These are phyloP conservation scores for Chlorella sorokiniana DNA, from an alignment of 139 green algal genomes.

Conservation along the genomic window DNA sequence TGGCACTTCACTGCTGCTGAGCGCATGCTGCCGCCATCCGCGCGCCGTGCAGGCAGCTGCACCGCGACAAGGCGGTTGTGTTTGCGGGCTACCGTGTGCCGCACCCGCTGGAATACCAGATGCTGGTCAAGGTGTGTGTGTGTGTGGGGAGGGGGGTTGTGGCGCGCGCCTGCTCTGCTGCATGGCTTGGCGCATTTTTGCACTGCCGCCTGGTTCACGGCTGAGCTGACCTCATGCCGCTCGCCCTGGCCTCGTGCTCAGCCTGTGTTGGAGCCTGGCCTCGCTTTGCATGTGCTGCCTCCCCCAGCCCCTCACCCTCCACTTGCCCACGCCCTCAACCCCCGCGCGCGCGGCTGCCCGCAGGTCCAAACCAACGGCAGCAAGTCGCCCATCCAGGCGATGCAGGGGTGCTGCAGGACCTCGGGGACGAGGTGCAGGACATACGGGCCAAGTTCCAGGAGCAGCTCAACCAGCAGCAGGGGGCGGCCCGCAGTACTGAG, in stretches of 20 bases:
- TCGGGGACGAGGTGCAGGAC: slow-evolving; percentile 49
- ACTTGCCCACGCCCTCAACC: neutral
- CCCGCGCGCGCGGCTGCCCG: neutral
- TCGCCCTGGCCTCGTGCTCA: no score
- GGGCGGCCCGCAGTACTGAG: neutral
- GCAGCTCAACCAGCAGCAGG: neutral
- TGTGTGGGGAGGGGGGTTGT: neutral
- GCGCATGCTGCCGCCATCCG: neutral
- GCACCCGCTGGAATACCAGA: slow-evolving; percentile 88
- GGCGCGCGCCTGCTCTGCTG: no score
- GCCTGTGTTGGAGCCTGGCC: no score
- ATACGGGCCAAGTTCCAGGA: slow-evolving; percentile 33
- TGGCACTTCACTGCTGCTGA: neutral
- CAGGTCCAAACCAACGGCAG: slow-evolving; percentile 67
- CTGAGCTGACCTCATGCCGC: no score
- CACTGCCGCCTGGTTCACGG: no score
- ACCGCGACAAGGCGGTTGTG: slow-evolving; percentile 71
- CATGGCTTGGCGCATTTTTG: no score
- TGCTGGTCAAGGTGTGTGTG: slow-evolving; percentile 77
- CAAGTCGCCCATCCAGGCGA: slow-evolving; percentile 54
- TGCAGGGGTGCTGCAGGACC: slow-evolving; percentile 56
- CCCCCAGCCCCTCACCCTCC: neutral
- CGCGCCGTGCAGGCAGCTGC: slow-evolving; percentile 58
- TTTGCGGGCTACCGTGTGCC: slow-evolving; percentile 96
- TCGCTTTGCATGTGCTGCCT: no score